These are phyloP conservation scores for Talaromyces borbonicus DNA, from an alignment of 495 filamentous ascomycete genomes.

Conservation along the genomic window DNA sequence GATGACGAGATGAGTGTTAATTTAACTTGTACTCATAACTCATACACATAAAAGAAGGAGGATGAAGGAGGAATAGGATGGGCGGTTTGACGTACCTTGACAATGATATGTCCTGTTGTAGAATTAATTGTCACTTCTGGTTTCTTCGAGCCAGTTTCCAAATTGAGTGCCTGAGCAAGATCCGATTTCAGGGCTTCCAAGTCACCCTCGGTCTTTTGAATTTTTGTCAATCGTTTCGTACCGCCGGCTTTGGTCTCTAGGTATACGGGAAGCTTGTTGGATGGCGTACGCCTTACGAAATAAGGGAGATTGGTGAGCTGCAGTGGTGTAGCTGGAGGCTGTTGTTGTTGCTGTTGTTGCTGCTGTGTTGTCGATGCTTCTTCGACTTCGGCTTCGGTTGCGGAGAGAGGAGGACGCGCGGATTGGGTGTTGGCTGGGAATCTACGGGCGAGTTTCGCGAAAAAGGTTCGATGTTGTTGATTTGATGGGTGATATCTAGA, in stretches of 20 bases:
- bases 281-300: slow-evolving; percentile 60
- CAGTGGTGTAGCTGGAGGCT: slow-evolving; percentile 11
- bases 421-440: slow-evolving; percentile 21
- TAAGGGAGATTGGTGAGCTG: slow-evolving; percentile 48
- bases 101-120: slow-evolving; percentile 52
- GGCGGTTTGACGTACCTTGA: no score
- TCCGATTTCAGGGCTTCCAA: slow-evolving; percentile 41
- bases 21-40: no score
- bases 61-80: no score
- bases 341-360: slow-evolving; percentile 9
- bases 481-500: slow-evolving; percentile 9
- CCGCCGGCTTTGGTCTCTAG: slow-evolving; percentile 62
- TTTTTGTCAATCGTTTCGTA: slow-evolving; percentile 60
- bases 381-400: slow-evolving; percentile 15
- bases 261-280: slow-evolving; percentile 74
- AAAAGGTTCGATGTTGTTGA: slow-evolving; percentile 31
- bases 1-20: neutral
- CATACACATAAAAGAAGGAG: no score
- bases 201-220: slow-evolving; percentile 74
- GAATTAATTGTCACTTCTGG: slow-evolving; percentile 46
- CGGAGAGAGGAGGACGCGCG: slow-evolving; percentile 14
- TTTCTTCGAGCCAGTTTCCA: slow-evolving; percentile 33
- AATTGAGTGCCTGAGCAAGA: slow-evolving; percentile 34
- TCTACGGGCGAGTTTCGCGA: slow-evolving; percentile 30
- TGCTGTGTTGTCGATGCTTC: no score